Percentiles rank a stretch among this genome's conserved stretches.
These are phyloP conservation scores for Neurospora intermedia DNA, from an alignment of 495 filamentous ascomycete species.

Conservation along the genomic window DNA sequence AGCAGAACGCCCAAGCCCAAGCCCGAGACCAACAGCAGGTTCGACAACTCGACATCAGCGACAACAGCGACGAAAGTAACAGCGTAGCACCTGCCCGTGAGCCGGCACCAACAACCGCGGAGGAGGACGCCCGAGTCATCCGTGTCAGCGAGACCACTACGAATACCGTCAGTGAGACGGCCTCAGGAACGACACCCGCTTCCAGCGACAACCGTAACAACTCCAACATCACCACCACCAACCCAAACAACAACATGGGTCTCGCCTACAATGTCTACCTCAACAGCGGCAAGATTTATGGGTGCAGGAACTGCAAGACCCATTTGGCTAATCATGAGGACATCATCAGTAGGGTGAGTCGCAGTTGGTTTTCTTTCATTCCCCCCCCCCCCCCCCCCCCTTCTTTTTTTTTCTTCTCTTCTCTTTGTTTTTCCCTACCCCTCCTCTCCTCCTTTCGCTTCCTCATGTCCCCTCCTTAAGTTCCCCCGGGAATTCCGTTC, in stretches of 20 bases:
- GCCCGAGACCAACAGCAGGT: background rate
- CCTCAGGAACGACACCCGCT: background rate
- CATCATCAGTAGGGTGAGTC: constrained; percentile 80
- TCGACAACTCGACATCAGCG: background rate
- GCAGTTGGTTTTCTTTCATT: background rate
- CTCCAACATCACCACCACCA: background rate
- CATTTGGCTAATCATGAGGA: constrained; percentile 92
- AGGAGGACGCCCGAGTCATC: background rate
- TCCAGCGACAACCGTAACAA: background rate
- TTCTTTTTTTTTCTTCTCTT: constrained; percentile 1
- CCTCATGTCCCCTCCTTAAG: no score
- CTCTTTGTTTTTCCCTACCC: background rate
- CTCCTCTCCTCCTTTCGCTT: background rate
- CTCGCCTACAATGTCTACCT: constrained; percentile 95
- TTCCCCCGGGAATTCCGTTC: no score
- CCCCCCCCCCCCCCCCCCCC: background rate
- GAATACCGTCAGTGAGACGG: background rate
- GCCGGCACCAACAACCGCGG: background rate
- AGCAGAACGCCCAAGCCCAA: background rate
- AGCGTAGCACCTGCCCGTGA: background rate
- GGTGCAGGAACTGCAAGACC: constrained; percentile 91
- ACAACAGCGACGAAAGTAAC: background rate
- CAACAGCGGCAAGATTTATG: constrained; percentile 80
- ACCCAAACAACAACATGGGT: constrained; percentile 53
- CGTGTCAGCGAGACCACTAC: background rate